These are phyloP conservation scores for Cocos nucifera DNA, from an alignment of 176 grass and related monocot genomes.

Conservation along the genomic window DNA sequence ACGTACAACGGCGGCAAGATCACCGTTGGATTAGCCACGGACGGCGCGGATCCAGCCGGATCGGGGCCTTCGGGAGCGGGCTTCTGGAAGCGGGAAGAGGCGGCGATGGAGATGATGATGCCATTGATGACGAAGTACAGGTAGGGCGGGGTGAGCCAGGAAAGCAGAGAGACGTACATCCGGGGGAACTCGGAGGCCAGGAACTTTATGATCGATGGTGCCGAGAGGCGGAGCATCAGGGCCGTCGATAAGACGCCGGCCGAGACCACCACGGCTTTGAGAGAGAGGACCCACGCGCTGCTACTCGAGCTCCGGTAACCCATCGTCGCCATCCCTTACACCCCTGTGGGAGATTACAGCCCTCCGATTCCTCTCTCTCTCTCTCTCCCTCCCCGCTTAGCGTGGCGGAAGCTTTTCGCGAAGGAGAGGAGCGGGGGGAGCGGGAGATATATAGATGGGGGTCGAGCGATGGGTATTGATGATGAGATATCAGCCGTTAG, in stretches of 20 bases:
- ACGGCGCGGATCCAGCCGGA: neutral
- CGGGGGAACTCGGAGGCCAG: constrained; percentile 48
- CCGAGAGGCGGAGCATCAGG: constrained; percentile 26
- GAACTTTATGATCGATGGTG: constrained; percentile 32
- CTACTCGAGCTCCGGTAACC: constrained; percentile 21
- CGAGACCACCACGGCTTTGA: constrained; percentile 23
- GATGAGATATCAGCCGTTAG: too few species aligned
- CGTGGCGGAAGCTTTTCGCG: too few species aligned
- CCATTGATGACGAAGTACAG: constrained; percentile 88
- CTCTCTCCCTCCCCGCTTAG: too few species aligned
- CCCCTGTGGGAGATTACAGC: too few species aligned
- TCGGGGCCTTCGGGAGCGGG: neutral
- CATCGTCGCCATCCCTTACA: constrained; percentile 17
- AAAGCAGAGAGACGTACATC: constrained; percentile 22
- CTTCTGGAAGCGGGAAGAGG: constrained; percentile 61
- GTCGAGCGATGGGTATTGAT: too few species aligned
- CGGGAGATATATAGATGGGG: too few species aligned
- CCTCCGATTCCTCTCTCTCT: too few species aligned
- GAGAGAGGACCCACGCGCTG: too few species aligned
- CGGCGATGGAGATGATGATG: constrained; percentile 93
- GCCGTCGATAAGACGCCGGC: constrained; percentile 34
- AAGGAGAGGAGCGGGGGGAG: too few species aligned
- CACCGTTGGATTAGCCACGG: neutral
- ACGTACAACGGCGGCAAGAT: neutral
- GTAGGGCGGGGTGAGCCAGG: constrained; percentile 84